Percentiles rank a stretch among this genome's conserved stretches.
phyloP scores from a whole-genome alignment of 192 early-diverging fungal species.

The Coemansia sp. region DNA sequence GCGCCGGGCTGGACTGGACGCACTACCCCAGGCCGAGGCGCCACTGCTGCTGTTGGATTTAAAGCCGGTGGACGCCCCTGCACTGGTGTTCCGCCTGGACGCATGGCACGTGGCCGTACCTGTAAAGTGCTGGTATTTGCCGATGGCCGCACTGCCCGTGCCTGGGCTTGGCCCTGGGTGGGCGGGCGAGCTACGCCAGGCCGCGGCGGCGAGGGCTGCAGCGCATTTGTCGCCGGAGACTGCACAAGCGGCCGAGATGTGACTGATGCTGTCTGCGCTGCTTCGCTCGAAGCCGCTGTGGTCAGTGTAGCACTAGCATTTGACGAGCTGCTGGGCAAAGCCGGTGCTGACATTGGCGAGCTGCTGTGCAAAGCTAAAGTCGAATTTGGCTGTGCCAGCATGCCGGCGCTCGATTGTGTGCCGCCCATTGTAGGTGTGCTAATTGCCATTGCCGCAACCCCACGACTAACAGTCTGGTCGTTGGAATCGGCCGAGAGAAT shows the following conservation, averaged over 20 bases:
- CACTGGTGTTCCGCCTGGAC: conserved; percentile 5
- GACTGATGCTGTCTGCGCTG: not conserved
- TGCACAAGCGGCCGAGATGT: conserved; percentile 2
- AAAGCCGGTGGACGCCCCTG: not conserved
- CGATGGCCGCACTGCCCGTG: conserved; percentile 6
- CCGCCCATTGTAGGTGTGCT: too few species aligned
- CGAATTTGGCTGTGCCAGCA: not conserved
- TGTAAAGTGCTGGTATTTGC: not conserved
- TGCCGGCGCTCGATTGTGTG: not conserved
- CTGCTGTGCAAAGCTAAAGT: not conserved
- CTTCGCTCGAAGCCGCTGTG: not conserved
- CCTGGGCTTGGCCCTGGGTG: not conserved
- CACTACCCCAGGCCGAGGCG: not conserved
- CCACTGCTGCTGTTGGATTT: not conserved
- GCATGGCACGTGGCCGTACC: conserved; percentile 15
- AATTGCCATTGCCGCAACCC: too few species aligned
- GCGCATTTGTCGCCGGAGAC: not conserved
- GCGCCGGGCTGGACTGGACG: conserved; percentile 8
- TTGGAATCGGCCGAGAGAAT: not conserved
- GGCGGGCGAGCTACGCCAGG: conserved; percentile 9
- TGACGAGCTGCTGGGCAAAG: not conserved
- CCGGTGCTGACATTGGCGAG: not conserved
- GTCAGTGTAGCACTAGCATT: not conserved
- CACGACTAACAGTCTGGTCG: too few species aligned
- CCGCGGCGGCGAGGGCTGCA: conserved; percentile 1